A percentile compares a stretch with the other conserved stretches of the same genome.
These are phyloP conservation scores for Wakefieldia striispora DNA, from an alignment of 768 basidiomycete genomes.

Conservation along the genomic window DNA sequence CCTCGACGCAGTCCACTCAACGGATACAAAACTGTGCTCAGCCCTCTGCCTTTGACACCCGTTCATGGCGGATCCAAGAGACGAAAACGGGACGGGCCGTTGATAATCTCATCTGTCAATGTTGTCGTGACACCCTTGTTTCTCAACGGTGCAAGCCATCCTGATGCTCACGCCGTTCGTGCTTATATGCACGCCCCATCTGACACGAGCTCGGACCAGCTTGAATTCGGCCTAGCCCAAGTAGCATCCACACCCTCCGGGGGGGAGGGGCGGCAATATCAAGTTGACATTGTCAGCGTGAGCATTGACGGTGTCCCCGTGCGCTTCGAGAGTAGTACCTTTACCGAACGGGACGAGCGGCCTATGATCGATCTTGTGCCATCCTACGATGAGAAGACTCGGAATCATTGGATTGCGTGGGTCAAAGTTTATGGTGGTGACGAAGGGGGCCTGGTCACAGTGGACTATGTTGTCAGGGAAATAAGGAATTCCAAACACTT, in stretches of 20 bases:
- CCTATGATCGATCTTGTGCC: conserved; percentile 35
- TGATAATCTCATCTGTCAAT: conserved; percentile 60
- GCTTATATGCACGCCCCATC: conserved; percentile 54
- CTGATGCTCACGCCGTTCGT: conserved; percentile 58
- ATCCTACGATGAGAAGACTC: conserved; percentile 52
- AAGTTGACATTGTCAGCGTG: conserved; percentile 50
- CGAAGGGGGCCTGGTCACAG: conserved; percentile 49
- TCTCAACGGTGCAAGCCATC: conserved; percentile 21
- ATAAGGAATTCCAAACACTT: conserved; percentile 2
- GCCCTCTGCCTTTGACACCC: conserved; percentile 10
- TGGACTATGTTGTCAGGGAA: conserved; percentile 62
- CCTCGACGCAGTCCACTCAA: conserved; percentile 21
- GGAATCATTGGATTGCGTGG: conserved; percentile 64
- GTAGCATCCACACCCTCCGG: conserved; percentile 21
- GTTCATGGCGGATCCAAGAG: conserved; percentile 33
- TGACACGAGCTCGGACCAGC: conserved; percentile 63
- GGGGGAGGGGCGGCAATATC: conserved; percentile 34
- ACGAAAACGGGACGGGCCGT: conserved; percentile 50
- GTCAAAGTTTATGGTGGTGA: conserved; percentile 57
- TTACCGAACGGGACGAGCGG: conserved; percentile 36
- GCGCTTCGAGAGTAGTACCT: conserved; percentile 50
- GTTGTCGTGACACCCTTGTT: conserved; percentile 53
- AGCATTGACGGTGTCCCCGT: conserved; percentile 67
- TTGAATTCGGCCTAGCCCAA: conserved; percentile 72
- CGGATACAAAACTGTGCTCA: conserved; percentile 15